These are phyloP conservation scores for Vigna nakashimae DNA, from an alignment of 306 rosid species.

Conservation along the genomic window DNA sequence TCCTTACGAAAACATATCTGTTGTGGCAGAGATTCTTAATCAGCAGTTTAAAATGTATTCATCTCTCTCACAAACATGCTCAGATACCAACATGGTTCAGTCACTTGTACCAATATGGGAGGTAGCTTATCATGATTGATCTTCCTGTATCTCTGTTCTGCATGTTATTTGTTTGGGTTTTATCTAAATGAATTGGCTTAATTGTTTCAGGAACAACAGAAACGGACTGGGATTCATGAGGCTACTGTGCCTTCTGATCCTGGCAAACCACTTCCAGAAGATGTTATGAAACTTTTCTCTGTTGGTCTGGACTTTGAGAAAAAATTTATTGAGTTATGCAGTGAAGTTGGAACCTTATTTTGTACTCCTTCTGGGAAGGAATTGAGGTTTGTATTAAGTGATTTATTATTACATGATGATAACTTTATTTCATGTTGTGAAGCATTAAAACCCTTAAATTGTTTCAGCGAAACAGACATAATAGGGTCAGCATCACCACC, in stretches of 20 bases:
- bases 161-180: conserved; percentile 31
- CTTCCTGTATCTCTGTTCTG: conserved; percentile 20
- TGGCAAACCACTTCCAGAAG: conserved; percentile 75
- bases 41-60: conserved; percentile 76
- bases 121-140: conserved; percentile 52
- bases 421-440: conserved; percentile 38
- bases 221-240: conserved; percentile 65
- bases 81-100: conserved; percentile 90
- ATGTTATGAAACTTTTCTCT: conserved; percentile 68
- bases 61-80: conserved; percentile 79
- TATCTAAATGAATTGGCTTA: conserved; percentile 36
- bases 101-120: conserved; percentile 95
- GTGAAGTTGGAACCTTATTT: conserved; percentile 50
- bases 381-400: conserved; percentile 48
- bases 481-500: conserved; percentile 61
- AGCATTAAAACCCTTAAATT: conserved; percentile 41
- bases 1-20: conserved; percentile 35
- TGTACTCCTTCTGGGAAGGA: conserved; percentile 55
- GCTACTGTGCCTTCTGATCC: conserved; percentile 60
- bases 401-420: conserved; percentile 41
- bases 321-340: conserved; percentile 55
- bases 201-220: conserved; percentile 71
- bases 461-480: conserved; percentile 57
- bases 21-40: conserved; percentile 73
- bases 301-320: conserved; percentile 62